Percentiles rank a stretch among this genome's conserved stretches.
Conservation (phyloP, 345 rosid species). For the Hypericum androsaemum region DNA sequence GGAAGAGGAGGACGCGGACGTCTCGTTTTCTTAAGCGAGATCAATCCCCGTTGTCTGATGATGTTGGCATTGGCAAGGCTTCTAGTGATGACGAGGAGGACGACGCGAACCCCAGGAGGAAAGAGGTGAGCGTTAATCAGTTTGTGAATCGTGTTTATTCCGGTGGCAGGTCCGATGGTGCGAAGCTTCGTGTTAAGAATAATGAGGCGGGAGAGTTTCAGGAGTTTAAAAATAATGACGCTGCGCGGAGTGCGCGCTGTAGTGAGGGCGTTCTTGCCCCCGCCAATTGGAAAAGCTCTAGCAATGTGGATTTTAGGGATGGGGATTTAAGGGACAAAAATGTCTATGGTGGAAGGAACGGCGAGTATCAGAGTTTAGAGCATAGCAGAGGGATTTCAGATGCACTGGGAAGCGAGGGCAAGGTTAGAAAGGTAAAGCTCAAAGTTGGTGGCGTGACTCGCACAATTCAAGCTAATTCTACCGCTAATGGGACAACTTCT, state of each 20-base stretch:
- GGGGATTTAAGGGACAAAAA: slow-evolving; percentile 14
- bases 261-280: slow-evolving; percentile 85
- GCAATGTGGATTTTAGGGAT: slow-evolving; percentile 17
- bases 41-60: slow-evolving; percentile 26
- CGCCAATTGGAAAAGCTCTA: slow-evolving; percentile 42
- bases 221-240: slow-evolving; percentile 28
- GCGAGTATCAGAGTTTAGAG: slow-evolving; percentile 33
- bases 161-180: slow-evolving; percentile 21
- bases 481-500: slow-evolving; percentile 41
- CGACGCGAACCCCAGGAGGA: slow-evolving; percentile 40
- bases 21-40: slow-evolving; percentile 62
- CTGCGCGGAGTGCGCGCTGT: slow-evolving; percentile 33
- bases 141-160: slow-evolving; percentile 40
- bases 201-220: slow-evolving; percentile 31
- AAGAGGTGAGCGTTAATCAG: slow-evolving; percentile 67
- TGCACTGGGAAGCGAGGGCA: slow-evolving; percentile 32
- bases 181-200: slow-evolving; percentile 16
- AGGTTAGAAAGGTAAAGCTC: slow-evolving; percentile 56
- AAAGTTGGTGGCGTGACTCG: slow-evolving; percentile 52
- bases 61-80: slow-evolving; percentile 41
- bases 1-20: slow-evolving; percentile 62
- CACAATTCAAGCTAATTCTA: slow-evolving; percentile 41
- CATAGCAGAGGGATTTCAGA: slow-evolving; percentile 27
- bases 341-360: slow-evolving; percentile 26
- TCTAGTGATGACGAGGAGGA: slow-evolving; percentile 57